Conservation (phyloP, 2,329 filamentous ascomycete species). For the Didymella sp. region DNA sequence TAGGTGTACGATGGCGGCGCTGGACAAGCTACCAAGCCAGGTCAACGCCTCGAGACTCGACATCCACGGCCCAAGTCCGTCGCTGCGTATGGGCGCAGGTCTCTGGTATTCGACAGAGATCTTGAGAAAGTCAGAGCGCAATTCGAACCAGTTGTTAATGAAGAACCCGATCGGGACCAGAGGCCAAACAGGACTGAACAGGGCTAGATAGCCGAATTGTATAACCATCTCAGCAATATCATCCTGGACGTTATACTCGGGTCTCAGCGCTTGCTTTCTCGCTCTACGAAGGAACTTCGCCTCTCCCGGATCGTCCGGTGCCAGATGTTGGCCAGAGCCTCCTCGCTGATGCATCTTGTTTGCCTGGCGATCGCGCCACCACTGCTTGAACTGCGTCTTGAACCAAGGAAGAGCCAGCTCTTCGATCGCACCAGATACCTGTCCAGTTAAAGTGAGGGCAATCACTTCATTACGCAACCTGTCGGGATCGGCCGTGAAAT, state of each 20-base stretch:
- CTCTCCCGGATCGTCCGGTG: conserved; percentile 39
- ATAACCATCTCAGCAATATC: conserved; percentile 48
- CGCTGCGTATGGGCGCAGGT: conserved; percentile 36
- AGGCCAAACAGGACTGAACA: conserved; percentile 47
- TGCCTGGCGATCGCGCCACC: conserved; percentile 40
- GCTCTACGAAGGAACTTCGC: conserved; percentile 39
- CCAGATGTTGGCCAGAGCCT: neutral
- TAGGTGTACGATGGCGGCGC: conserved; percentile 44
- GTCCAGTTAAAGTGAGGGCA: conserved; percentile 43
- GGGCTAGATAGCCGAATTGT: conserved; percentile 46
- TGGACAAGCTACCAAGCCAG: conserved; percentile 44
- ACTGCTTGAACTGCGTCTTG: conserved; percentile 37
- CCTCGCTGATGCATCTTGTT: conserved; percentile 7
- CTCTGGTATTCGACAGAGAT: conserved; percentile 44
- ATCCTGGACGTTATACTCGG: conserved; percentile 46
- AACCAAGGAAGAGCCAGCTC: conserved; percentile 42
- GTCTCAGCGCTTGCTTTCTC: conserved; percentile 38
- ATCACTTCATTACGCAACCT: conserved; percentile 45
- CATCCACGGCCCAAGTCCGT: conserved; percentile 46
- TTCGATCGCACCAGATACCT: conserved; percentile 40
- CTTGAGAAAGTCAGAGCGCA: conserved; percentile 46
- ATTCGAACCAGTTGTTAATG: conserved; percentile 48
- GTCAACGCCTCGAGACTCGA: conserved; percentile 41
- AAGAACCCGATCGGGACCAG: conserved; percentile 46
- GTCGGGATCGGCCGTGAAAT: conserved; percentile 38